Conservation (phyloP, 1,139 yeast species). For the Hanseniaspora uvarum region DNA sequence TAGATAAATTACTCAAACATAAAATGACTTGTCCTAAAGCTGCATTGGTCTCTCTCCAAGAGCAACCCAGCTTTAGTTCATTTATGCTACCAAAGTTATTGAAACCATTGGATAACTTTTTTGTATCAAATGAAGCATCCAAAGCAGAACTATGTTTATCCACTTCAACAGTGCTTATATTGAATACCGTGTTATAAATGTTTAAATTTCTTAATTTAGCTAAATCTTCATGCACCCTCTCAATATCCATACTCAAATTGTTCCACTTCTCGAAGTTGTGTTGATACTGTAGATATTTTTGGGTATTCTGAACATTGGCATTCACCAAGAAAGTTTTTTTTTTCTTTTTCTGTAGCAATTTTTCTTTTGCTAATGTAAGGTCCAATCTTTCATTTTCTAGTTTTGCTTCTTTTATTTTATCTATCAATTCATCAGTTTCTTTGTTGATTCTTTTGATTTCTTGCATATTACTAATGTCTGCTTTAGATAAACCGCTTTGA, state of each 20-base stretch:
- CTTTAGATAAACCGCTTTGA: neutral
- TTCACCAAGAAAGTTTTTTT: slow-evolving; percentile 40
- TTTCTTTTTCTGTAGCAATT: slow-evolving; percentile 38
- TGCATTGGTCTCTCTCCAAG: slow-evolving; percentile 88
- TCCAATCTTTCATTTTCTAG: slow-evolving; percentile 35
- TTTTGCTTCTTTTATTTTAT: slow-evolving; percentile 34
- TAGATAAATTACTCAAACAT: slow-evolving; percentile 34
- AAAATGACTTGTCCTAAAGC: slow-evolving; percentile 81
- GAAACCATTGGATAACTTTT: neutral
- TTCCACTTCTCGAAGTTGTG: slow-evolving; percentile 38
- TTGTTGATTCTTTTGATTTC: slow-evolving; percentile 30
- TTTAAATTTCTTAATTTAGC: slow-evolving; percentile 65
- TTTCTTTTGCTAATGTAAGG: slow-evolving; percentile 36
- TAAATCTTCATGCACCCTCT: slow-evolving; percentile 50
- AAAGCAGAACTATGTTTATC: neutral
- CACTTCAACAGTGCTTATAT: slow-evolving; percentile 66
- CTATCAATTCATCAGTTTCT: slow-evolving; percentile 29
- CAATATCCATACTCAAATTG: slow-evolving; percentile 52
- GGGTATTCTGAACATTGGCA: slow-evolving; percentile 42
- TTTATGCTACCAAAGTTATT: slow-evolving; percentile 66
- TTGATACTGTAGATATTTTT: slow-evolving; percentile 22
- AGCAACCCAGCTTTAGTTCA: slow-evolving; percentile 73
- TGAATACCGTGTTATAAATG: slow-evolving; percentile 66
- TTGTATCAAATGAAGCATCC: neutral
- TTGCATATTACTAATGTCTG: slow-evolving; percentile 26